Base-by-base conservation (phyloP, 2,329 filamentous ascomycete genomes). In the Cladosporium sp. region DNA sequence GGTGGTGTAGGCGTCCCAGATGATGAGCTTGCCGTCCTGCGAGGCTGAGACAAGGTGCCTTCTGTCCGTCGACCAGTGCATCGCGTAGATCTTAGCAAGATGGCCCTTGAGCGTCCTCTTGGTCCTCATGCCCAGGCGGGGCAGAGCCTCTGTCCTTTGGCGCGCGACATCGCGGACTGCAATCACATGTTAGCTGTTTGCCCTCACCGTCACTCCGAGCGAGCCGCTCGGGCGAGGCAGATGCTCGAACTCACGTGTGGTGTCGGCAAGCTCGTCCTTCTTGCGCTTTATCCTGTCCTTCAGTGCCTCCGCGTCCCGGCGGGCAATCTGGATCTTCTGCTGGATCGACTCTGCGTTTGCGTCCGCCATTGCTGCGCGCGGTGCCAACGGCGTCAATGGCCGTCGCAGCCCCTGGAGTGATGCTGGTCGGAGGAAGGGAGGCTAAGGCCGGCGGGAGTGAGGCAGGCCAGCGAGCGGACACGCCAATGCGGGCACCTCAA, bases 241-340 rank as follows among this genome's bases (percentile, higher is more conserved):
- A 33, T 19, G 10, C 14, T 43, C 43, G 14, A 22, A 74, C 92
- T 83, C 84, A 98, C 93, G 86, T 69, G 91, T 95, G 59, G 91
- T 95, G 75, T 98, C 93, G 70, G 92, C 92, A 65, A 98, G 83
- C 77, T 97, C 93, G 82, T 98, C 93, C 87, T 97, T 97, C 84
- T 95, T 95, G 76, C 91, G 85, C 86, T 96, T 97, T 83, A 97
- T 97, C 74, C 89, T 86, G 73, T 97, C 92, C 81, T 97, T 97
- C 65, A 97, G 79, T 50, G 88, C 91, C 79, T 97, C 93, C 66
- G 93, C 93, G 81, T 98, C 93, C 78, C 93, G 89, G 74, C 93
- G 85, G 71, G 93, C 92, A 76, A 91, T 87, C 81, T 97, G 92
- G 84, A 96, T 95, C 72, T 72, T 75, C 68, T 76, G 74, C 68